phyloP scores from a whole-genome alignment of 2,329 filamentous ascomycete species.

The Nemania abortiva region DNA sequence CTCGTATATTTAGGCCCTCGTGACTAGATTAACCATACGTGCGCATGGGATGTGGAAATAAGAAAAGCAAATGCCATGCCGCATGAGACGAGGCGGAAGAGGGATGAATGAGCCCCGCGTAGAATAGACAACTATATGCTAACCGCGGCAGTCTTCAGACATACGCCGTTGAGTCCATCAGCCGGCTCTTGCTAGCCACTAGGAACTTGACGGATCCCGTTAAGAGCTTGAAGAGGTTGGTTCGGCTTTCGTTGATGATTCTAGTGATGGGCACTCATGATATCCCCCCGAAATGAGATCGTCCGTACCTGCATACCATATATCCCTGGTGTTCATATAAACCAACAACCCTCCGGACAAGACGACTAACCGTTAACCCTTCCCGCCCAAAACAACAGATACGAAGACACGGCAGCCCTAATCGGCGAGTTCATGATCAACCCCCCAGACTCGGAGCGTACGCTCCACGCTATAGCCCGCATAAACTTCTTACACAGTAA shows the following conservation, averaged over 20 bases:
- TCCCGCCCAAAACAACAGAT: constrained; percentile 38
- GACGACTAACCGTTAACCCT: background rate
- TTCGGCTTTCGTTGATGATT: background rate
- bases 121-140: background rate
- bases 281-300: background rate
- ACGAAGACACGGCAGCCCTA: constrained; percentile 50
- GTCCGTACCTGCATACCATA: background rate
- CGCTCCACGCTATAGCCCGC: constrained; percentile 53
- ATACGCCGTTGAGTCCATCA: constrained; percentile 51
- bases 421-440: constrained; percentile 52
- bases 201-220: constrained; percentile 50
- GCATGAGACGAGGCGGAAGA: background rate
- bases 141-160: constrained; percentile 41
- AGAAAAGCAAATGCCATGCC: background rate
- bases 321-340: background rate
- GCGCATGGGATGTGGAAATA: background rate
- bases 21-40: background rate
- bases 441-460: constrained; percentile 53
- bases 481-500: constrained; percentile 56
- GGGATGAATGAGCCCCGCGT: background rate
- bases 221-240: constrained; percentile 50
- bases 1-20: background rate
- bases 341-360: background rate
- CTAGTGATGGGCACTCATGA: background rate
- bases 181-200: constrained; percentile 48